These are phyloP conservation scores for Mycena albidolilacea DNA, from an alignment of 768 basidiomycete species.

Conservation along the genomic window DNA sequence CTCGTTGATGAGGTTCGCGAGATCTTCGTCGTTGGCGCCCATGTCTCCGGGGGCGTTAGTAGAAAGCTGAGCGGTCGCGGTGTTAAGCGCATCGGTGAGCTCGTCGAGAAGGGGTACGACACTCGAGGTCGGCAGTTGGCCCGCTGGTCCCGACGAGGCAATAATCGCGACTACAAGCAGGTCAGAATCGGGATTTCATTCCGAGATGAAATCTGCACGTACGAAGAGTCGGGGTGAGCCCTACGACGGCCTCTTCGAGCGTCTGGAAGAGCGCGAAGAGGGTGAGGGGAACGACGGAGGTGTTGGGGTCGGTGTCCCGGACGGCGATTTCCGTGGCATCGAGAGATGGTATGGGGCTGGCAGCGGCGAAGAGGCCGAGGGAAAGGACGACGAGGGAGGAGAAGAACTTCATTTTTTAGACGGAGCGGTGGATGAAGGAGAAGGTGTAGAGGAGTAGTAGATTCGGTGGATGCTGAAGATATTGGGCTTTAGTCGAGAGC, in stretches of 20 bases:
- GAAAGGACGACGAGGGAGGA: no score
- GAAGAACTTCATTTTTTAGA: slow-evolving; percentile 16
- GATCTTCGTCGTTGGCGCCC: no score
- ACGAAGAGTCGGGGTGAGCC: slow-evolving; percentile 10
- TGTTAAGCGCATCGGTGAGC: slow-evolving; percentile 17
- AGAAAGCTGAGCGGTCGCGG: not conserved
- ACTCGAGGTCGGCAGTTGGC: not conserved
- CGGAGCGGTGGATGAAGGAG: not conserved
- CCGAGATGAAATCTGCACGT: not conserved
- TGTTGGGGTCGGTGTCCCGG: no score
- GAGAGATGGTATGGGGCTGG: no score
- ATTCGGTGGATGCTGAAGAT: slow-evolving; percentile 3
- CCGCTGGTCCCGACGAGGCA: not conserved
- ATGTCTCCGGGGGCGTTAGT: no score
- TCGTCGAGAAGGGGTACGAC: slow-evolving; percentile 13
- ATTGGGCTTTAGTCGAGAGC: not conserved
- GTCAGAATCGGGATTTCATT: not conserved
- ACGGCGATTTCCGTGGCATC: no score
- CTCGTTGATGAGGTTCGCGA: no score
- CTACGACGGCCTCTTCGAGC: not conserved
- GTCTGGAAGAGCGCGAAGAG: slow-evolving; percentile 25
- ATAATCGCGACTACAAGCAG: slow-evolving; percentile 8
- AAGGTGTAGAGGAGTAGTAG: not conserved
- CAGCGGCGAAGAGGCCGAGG: no score
- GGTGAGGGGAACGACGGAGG: not conserved